phyloP scores from a whole-genome alignment of 2,329 filamentous ascomycete genomes.

The Pseudocercospora crystallina region DNA sequence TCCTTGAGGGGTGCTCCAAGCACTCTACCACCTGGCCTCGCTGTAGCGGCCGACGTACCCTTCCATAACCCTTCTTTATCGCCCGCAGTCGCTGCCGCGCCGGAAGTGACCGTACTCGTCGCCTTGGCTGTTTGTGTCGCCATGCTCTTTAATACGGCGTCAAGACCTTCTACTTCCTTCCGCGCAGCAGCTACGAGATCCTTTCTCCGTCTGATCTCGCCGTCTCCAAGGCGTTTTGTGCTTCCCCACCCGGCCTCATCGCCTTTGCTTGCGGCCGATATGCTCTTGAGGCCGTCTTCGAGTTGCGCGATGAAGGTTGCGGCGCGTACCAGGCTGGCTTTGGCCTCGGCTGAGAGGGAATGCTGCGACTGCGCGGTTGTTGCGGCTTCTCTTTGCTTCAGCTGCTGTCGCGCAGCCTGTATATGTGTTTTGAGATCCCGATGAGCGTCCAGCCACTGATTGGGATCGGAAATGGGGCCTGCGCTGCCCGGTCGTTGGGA shows the following conservation, averaged over 20 bases:
- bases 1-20: conserved; percentile 69
- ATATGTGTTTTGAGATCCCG: conserved; percentile 70
- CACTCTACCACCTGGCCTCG: conserved; percentile 58
- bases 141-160: conserved; percentile 68
- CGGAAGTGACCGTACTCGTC: conserved; percentile 19
- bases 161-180: conserved; percentile 74
- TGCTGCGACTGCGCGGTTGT: conserved; percentile 60
- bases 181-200: conserved; percentile 69
- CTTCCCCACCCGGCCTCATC: conserved; percentile 40
- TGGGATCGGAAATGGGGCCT: conserved; percentile 47
- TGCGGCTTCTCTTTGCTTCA: conserved; percentile 68
- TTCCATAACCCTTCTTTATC: conserved; percentile 38
- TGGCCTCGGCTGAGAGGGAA: conserved; percentile 65
- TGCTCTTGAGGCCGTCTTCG: conserved; percentile 60
- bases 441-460: conserved; percentile 75
- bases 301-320: conserved; percentile 63
- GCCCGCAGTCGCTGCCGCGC: conserved; percentile 36
- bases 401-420: conserved; percentile 63
- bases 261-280: conserved; percentile 35
- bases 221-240: conserved; percentile 62
- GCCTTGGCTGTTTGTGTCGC: conserved; percentile 47
- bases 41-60: conserved; percentile 26
- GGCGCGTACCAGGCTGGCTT: conserved; percentile 69
- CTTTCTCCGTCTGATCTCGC: conserved; percentile 69
- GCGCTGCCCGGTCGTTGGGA: conserved; percentile 17